These are phyloP conservation scores for Priceomyces medius DNA, from an alignment of 805 yeast genomes.

Conservation along the genomic window DNA sequence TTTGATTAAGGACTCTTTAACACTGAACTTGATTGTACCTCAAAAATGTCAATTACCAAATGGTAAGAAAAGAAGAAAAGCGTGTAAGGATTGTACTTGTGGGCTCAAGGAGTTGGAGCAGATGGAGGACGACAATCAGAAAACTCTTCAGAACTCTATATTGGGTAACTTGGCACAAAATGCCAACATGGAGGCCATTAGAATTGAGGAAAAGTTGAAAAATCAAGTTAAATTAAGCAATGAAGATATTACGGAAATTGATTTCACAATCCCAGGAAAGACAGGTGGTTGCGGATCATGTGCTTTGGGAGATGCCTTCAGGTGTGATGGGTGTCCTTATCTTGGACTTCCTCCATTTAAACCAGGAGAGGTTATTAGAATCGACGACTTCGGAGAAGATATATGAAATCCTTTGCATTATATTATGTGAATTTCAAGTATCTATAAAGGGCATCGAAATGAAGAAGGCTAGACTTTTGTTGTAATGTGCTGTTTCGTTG, in stretches of 20 bases:
- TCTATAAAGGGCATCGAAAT: too few species aligned
- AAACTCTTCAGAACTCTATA: slow-evolving; percentile 44
- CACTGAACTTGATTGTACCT: slow-evolving; percentile 51
- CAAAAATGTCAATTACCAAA: slow-evolving; percentile 51
- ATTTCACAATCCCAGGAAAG: slow-evolving; percentile 94
- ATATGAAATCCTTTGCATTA: too few species aligned
- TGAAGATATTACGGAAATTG: slow-evolving; percentile 84
- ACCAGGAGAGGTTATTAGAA: slow-evolving; percentile 87
- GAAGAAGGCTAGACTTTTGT: too few species aligned
- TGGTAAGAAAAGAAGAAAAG: slow-evolving; percentile 74
- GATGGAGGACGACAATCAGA: slow-evolving; percentile 48
- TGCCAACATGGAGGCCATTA: slow-evolving; percentile 54
- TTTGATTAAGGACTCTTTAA: slow-evolving; percentile 30
- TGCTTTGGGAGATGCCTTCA: slow-evolving; percentile 94
- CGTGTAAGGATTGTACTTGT: slow-evolving; percentile 98
- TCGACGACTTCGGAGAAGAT: slow-evolving; percentile 77
- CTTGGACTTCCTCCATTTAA: slow-evolving; percentile 96
- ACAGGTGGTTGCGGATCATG: slow-evolving; percentile 98
- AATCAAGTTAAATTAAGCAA: slow-evolving; percentile 53
- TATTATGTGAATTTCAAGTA: too few species aligned
- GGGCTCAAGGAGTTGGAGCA: slow-evolving; percentile 91
- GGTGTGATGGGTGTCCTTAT: slow-evolving; percentile 98
- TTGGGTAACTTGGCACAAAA: slow-evolving; percentile 48
- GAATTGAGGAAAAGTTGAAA: slow-evolving; percentile 50
- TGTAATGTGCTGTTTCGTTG: too few species aligned